Base-by-base conservation (phyloP, 257 asterid species). In the Solanum neorickii region DNA sequence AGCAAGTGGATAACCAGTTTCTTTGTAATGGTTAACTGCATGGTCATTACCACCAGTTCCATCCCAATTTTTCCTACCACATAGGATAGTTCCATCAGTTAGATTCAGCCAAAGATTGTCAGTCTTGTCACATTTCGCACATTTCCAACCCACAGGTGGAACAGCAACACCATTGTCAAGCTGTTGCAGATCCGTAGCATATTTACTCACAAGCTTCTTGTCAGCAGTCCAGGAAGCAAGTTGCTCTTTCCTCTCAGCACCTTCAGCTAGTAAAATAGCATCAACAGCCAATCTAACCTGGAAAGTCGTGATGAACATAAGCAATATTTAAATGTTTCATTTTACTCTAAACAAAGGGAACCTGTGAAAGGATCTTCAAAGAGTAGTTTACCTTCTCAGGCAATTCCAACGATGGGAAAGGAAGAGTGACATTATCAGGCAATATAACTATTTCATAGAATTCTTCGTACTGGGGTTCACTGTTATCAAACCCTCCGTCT, bases 41-140 rank as follows among this genome's bases (percentile, higher is more conserved):
- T 97, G 99, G 91, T 96, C 92, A 76, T 97, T 97, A 83, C 99
- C 99, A 75, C 99, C 99, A 87, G 90, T 95, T 74, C 99, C 99
- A 87, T 94, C 99, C 98, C 98, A 97, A 86, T 93, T 93, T 87
- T 77, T 94, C 90, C 99, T 92, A 84, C 99, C 99, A 87, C 99
- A 97, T 21, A 94, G 95, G 87, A 95, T 96, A 85, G 96, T 89
- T 85, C 99, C 99, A 91, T 97, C 98, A 31, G 99, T 96, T 87
- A 97, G 92, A 90, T 97, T 97, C 86, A 97, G 90, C 99, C 99
- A 96, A 73, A 96, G 99, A 92, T 97, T 97, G 47, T 95, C 98
- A 31, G 94, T 94, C 94, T 97, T 97, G 66, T 97, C 98, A 87
- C 99, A 97, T 84, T 89, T 93, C 75, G 94, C 93, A 94, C 99